Evolutionary conservation across 495 filamentous ascomycete species (phyloP).

Genomic region (Zalerion maritima): DNA sequence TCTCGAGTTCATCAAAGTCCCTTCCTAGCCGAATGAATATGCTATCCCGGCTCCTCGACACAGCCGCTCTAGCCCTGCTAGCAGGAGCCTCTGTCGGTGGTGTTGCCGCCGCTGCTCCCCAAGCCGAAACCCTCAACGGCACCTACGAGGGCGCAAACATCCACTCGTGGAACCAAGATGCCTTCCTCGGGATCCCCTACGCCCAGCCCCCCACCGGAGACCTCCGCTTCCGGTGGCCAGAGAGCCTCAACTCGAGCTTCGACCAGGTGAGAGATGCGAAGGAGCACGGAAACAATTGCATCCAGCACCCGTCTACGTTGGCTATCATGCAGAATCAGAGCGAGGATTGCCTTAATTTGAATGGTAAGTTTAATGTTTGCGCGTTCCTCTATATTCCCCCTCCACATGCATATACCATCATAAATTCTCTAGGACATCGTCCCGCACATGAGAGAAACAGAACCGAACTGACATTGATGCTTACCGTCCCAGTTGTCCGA

Average conservation of each 20-base stretch:
- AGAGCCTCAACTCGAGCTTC: slow-evolving; percentile 30
- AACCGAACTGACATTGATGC: slow-evolving; percentile 32
- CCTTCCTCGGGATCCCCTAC: slow-evolving; percentile 43
- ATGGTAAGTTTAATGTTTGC: too few species aligned
- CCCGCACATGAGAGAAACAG: slow-evolving; percentile 10
- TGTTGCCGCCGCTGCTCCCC: neutral
- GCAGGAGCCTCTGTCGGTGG: neutral
- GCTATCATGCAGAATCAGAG: slow-evolving; percentile 14
- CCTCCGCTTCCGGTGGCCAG: slow-evolving; percentile 33
- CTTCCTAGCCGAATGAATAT: slow-evolving; percentile 5
- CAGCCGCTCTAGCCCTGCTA: neutral
- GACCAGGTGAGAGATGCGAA: slow-evolving; percentile 24
- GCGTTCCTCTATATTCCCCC: neutral
- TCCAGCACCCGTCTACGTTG: slow-evolving; percentile 22
- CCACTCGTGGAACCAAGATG: slow-evolving; percentile 30
- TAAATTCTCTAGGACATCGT: slow-evolving; percentile 11
- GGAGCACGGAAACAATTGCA: slow-evolving; percentile 36
- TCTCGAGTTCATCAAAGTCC: too few species aligned
- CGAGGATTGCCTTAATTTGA: slow-evolving; percentile 29
- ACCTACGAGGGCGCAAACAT: slow-evolving; percentile 28
- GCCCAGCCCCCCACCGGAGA: slow-evolving; percentile 33
- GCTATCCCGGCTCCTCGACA: neutral
- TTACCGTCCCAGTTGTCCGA: slow-evolving; percentile 21
- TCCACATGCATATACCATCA: too few species aligned
- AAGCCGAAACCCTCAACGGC: slow-evolving; percentile 20